phyloP scores from a whole-genome alignment of 2,329 filamentous ascomycete species.

The Colletotrichum sp. region DNA sequence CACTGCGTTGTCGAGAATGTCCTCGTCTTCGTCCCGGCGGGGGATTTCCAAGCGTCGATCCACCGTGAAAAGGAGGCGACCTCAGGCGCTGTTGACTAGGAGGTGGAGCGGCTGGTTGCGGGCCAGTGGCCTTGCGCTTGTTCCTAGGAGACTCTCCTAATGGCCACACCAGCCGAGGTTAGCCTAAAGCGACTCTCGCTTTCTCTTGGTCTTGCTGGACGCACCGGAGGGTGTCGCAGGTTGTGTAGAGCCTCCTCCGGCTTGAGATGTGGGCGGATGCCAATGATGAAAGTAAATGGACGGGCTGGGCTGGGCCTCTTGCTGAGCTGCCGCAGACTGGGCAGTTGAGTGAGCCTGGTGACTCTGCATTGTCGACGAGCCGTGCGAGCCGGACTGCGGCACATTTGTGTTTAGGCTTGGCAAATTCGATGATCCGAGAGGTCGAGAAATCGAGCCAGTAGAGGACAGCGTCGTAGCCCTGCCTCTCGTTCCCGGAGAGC shows the following conservation, averaged over 20 bases:
- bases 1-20: conserved; percentile 70
- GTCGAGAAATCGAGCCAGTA: conserved; percentile 40
- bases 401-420: conserved; percentile 52
- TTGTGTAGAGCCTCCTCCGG: conserved; percentile 64
- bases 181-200: conserved; percentile 47
- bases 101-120: conserved; percentile 50
- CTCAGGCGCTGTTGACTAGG: conserved; percentile 51
- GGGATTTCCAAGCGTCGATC: conserved; percentile 57
- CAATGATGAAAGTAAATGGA: conserved; percentile 93
- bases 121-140: conserved; percentile 75
- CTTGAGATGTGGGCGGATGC: conserved; percentile 78
- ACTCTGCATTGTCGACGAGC: conserved; percentile 39
- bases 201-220: conserved; percentile 58
- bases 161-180: conserved; percentile 44
- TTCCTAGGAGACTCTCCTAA: conserved; percentile 78
- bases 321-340: conserved; percentile 61
- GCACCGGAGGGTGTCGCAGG: conserved; percentile 78
- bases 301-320: conserved; percentile 70
- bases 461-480: conserved; percentile 55
- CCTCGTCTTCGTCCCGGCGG: conserved; percentile 59
- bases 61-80: conserved; percentile 57
- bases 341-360: conserved; percentile 52
- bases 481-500: conserved; percentile 51
- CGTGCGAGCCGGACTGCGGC: conserved; percentile 38
- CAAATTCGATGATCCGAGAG: conserved; percentile 39